Base-by-base conservation (phyloP, 208 protist species). In the Crithidia expoeki region DNA sequence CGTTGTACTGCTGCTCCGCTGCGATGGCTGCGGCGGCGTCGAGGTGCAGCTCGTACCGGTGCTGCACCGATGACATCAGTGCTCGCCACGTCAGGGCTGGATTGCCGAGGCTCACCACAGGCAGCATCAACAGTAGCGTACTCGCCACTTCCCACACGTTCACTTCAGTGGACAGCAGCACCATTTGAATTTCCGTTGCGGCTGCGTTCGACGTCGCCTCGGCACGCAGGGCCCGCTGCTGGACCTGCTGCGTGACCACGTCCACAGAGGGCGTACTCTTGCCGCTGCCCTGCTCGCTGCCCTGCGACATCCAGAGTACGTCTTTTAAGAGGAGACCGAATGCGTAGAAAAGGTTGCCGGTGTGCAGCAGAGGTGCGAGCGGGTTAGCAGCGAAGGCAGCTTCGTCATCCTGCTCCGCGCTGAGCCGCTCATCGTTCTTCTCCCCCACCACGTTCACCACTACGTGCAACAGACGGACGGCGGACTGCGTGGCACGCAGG, bases 71-170 rank as follows among this genome's bases (percentile, higher is more conserved):
- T 21, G 55, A 34, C 34, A 86, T 57, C 28, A 94, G 81, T 6
- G 85, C 88, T 5, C 81, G 72, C 85, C 88, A 94, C 38, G 88
- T 91, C 38, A 57, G 32, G 11, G 72, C 30, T 4, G 83, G 80
- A 16, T 88, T 80, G 16, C 85, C 85, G 28, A 94, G 79, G 16
- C 72, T 69, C 21, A 44, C 62, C 50, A 82, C 78, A 2, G 84
- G 77, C 34, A 94, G 58, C 89, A 94, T 94, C 63, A 94, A 32
- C 27, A 92, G 71, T 33, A 94, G 73, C 71, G 74, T 81, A 58
- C 78, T 89, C 52, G 84, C 83, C 49, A 88, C 69, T 34, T 78
- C 75, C 82, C 86, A 94, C 62, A 94, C 82, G 11, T 64, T 75
- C 14, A 89, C 86, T 61, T 94, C 89, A 10, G 76, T 89, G 30